These are phyloP conservation scores for Pseudocercospora crystallina DNA, from an alignment of 2,329 filamentous ascomycete genomes.

Conservation along the genomic window DNA sequence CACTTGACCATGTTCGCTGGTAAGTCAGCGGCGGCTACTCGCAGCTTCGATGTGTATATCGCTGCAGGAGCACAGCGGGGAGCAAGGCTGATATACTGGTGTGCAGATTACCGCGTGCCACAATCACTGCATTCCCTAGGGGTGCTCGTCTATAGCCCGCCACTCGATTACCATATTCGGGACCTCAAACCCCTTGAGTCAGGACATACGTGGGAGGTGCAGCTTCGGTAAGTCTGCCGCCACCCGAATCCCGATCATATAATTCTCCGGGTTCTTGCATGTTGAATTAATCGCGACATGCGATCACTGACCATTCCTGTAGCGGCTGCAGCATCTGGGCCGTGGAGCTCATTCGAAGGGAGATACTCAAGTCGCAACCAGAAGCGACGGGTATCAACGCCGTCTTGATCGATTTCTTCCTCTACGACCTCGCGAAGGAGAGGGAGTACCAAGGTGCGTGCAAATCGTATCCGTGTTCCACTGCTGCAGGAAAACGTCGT, in stretches of 20 bases:
- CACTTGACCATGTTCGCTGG: conserved; percentile 96
- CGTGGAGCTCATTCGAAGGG: conserved; percentile 79
- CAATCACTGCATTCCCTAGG: conserved; percentile 85
- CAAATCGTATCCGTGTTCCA: not conserved
- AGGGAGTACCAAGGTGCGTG: conserved; percentile 57
- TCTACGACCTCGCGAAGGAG: conserved; percentile 93
- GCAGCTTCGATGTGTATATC: conserved; percentile 3
- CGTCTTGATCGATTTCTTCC: conserved; percentile 92
- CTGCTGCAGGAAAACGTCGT: not conserved
- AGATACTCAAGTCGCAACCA: conserved; percentile 74
- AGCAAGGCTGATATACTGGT: conserved; percentile 13
- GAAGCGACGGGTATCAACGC: conserved; percentile 69
- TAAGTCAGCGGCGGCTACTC: conserved; percentile 25
- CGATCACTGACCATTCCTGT: conserved; percentile 9
- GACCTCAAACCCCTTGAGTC: conserved; percentile 64
- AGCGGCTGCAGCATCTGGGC: conserved; percentile 91
- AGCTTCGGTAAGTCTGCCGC: conserved; percentile 58
- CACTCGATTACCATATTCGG: conserved; percentile 69
- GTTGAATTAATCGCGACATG: too few species aligned
- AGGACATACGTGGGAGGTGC: conserved; percentile 78
- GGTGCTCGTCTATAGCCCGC: conserved; percentile 80
- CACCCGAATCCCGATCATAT: not conserved
- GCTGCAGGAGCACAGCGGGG: not conserved
- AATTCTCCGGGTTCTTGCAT: not conserved
- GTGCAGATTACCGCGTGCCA: conserved; percentile 83